A percentile compares a stretch with the other conserved stretches of the same genome.
Evolutionary conservation across 805 yeast genomes (phyloP).

Genomic region (Saccharomycopsis lassenensis): DNA sequence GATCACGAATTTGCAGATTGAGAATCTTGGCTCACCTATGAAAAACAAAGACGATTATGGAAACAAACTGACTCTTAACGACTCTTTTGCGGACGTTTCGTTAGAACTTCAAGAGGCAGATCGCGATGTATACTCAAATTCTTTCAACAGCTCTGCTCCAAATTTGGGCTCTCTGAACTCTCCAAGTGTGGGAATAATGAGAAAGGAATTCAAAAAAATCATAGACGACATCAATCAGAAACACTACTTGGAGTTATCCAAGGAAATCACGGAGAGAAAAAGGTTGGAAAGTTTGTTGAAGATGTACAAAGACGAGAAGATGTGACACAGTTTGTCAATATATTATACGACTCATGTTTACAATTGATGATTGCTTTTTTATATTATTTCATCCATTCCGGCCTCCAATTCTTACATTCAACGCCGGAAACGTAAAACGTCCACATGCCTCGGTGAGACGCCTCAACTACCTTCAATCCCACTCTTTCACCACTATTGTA

Average conservation of each 20-base stretch:
- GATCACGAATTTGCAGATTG: slow-evolving; percentile 28
- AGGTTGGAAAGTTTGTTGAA: slow-evolving; percentile 22
- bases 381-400: no score
- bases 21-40: slow-evolving; percentile 24
- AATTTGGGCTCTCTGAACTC: no score
- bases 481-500: no score
- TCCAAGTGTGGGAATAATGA: slow-evolving; percentile 16
- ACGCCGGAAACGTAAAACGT: no score
- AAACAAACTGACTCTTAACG: background rate
- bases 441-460: no score
- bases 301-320: slow-evolving; percentile 15
- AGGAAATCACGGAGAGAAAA: slow-evolving; percentile 30
- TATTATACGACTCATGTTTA: no score
- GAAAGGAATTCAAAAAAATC: slow-evolving; percentile 19
- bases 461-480: no score
- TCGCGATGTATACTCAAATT: background rate
- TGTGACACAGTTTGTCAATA: background rate
- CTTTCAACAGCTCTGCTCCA: no score
- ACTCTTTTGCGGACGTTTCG: background rate
- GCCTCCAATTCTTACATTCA: no score
- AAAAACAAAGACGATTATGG: slow-evolving; percentile 5
- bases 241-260: slow-evolving; percentile 32
- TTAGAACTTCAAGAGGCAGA: background rate
- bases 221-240: slow-evolving; percentile 35
- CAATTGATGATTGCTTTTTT: background rate